Percentiles rank a stretch among this genome's conserved stretches.
Conservation (phyloP, 345 rosid species). For the Orychophragmus violaceus region DNA sequence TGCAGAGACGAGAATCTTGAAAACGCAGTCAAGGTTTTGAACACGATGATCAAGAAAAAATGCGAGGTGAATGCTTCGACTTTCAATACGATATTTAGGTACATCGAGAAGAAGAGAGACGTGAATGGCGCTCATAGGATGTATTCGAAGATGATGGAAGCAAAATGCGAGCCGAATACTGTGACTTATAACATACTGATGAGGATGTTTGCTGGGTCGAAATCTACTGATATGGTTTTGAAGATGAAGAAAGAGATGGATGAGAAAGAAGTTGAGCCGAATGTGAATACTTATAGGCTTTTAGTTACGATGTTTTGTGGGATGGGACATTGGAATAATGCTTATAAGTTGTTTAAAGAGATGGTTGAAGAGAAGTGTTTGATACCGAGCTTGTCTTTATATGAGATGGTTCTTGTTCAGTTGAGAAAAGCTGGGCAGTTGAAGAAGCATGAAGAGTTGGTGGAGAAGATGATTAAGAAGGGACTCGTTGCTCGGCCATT, state of each 20-base stretch:
- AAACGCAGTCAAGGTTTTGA: constrained; percentile 60
- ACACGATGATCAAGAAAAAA: constrained; percentile 52
- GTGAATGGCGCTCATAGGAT: constrained; percentile 78
- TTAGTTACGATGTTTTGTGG: constrained; percentile 82
- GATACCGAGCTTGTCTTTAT: constrained; percentile 57
- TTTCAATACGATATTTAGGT: constrained; percentile 68
- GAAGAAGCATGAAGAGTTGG: constrained; percentile 90
- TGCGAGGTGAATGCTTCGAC: constrained; percentile 63
- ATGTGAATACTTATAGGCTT: constrained; percentile 76
- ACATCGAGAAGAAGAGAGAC: constrained; percentile 62
- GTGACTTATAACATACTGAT: constrained; percentile 75
- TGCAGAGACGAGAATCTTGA: constrained; percentile 70
- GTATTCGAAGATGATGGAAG: constrained; percentile 66
- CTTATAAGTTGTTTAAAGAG: constrained; percentile 66
- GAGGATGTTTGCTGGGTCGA: constrained; percentile 64
- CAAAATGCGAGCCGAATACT: constrained; percentile 52
- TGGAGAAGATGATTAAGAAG: constrained; percentile 66
- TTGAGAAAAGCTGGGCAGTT: constrained; percentile 75
- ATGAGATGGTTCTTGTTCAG: constrained; percentile 67
- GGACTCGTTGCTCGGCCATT: constrained; percentile 32
- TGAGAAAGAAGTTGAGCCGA: constrained; percentile 67
- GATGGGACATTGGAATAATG: constrained; percentile 97
- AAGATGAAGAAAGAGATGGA: constrained; percentile 96
- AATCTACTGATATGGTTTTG: constrained; percentile 81
- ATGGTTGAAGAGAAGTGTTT: constrained; percentile 85